phyloP scores from a whole-genome alignment of 2,329 filamentous ascomycete species.

The Gnomoniopsis smithogilvyi region DNA sequence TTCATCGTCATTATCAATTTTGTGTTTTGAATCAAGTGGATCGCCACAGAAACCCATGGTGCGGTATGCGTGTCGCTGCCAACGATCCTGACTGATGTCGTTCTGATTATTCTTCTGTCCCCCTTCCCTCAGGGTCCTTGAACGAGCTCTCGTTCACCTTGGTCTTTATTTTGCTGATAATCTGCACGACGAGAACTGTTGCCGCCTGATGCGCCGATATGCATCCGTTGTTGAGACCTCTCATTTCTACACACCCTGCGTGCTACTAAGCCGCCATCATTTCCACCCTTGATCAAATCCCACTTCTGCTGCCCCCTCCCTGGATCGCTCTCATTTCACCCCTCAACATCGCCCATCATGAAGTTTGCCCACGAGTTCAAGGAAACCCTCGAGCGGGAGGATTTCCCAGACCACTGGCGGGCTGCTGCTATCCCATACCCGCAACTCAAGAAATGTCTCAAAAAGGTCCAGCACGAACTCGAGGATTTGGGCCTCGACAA shows the following conservation, averaged over 20 bases:
- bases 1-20: not conserved
- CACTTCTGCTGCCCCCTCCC: not conserved
- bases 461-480: conserved; percentile 72
- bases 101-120: no score
- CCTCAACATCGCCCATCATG: conserved; percentile 48
- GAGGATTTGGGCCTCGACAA: conserved; percentile 67
- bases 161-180: not conserved
- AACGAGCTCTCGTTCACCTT: not conserved
- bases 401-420: conserved; percentile 71
- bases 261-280: not conserved
- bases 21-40: not conserved
- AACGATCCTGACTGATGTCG: not conserved
- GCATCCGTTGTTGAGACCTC: not conserved
- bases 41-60: not conserved
- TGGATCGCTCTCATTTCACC: not conserved
- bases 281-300: not conserved
- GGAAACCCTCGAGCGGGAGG: conserved; percentile 64
- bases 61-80: not conserved
- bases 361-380: conserved; percentile 84
- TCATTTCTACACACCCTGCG: not conserved
- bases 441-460: conserved; percentile 85
- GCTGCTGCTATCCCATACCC: conserved; percentile 78
- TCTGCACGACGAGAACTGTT: not conserved
- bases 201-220: conserved; percentile 2
- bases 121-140: no score